Evolutionary conservation across 257 asterid species (phyloP).

Genomic region (Thymus mandschuricus): DNA sequence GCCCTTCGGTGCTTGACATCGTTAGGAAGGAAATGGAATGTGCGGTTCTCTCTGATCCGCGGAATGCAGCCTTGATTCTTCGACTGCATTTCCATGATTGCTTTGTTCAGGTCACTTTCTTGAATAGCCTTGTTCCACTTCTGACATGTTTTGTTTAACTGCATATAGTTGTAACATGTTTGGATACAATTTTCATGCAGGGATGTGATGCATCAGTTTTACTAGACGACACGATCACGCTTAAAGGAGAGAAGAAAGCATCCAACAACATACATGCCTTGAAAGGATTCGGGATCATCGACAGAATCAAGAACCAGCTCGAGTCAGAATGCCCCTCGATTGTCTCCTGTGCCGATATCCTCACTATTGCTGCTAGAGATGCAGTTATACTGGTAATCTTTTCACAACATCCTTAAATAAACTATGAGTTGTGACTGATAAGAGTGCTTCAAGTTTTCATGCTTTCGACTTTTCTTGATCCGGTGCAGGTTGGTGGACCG

Average conservation of each 20-base stretch:
- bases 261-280: conserved; percentile 62
- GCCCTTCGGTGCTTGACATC: conserved; percentile 63
- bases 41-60: conserved; percentile 84
- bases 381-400: conserved; percentile 68
- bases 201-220: conserved; percentile 88
- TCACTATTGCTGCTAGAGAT: conserved; percentile 91
- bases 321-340: conserved; percentile 86
- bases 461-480: neutral
- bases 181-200: conserved; percentile 38
- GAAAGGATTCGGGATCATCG: conserved; percentile 82
- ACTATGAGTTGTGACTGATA: neutral
- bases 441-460: neutral
- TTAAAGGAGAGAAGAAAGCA: conserved; percentile 78
- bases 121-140: neutral
- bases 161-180: neutral
- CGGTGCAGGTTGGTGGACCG: conserved; percentile 86
- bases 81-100: conserved; percentile 86
- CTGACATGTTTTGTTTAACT: neutral
- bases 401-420: neutral
- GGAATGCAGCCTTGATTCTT: conserved; percentile 80
- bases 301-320: conserved; percentile 65
- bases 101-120: conserved; percentile 73
- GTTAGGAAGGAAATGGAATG: conserved; percentile 90
- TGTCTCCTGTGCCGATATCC: conserved; percentile 92
- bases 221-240: conserved; percentile 74